Percentiles rank a stretch among this genome's conserved stretches.
Conservation (phyloP, 1,284 basidiomycete genomes). For the Schizopora paradoxa region DNA sequence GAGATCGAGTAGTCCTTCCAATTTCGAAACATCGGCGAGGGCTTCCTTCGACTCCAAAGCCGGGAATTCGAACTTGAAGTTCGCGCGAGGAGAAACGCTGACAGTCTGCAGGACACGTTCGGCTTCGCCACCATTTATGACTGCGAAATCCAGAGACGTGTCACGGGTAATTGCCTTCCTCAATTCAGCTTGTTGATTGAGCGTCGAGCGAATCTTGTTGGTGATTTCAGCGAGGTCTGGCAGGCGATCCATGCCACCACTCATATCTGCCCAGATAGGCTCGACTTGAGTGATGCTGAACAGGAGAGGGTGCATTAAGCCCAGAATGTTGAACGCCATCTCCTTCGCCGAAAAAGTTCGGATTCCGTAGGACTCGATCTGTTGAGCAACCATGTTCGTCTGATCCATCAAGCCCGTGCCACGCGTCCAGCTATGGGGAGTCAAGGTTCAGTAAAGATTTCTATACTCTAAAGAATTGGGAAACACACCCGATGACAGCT, state of each 20-base stretch:
- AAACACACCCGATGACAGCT: constrained; percentile 92
- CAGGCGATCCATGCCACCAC: constrained; percentile 95
- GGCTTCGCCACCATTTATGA: constrained; percentile 86
- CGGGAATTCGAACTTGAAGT: constrained; percentile 96
- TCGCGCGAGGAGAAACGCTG: constrained; percentile 90
- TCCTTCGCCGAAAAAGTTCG: constrained; percentile 99
- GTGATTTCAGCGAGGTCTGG: constrained; percentile 93
- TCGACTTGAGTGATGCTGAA: constrained; percentile 99
- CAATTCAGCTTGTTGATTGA: constrained; percentile 76
- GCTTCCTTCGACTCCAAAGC: constrained; percentile 61
- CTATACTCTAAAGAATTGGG: constrained; percentile 10
- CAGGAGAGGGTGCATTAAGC: constrained; percentile 97
- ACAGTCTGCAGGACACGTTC: constrained; percentile 93
- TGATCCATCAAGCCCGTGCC: constrained; percentile 98
- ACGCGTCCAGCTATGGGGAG: constrained; percentile 76
- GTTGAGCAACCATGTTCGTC: constrained; percentile 92
- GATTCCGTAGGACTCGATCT: constrained; percentile 90
- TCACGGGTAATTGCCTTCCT: constrained; percentile 92
- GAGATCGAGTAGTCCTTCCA: constrained; percentile 86
- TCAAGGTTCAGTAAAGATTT: constrained; percentile 19
- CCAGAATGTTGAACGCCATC: constrained; percentile 99
- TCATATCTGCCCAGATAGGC: constrained; percentile 97
- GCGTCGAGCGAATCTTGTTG: constrained; percentile 72
- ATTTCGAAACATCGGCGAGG: constrained; percentile 67
- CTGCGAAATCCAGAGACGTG: constrained; percentile 92